A percentile compares a stretch with the other conserved stretches of the same genome.
phyloP scores from a whole-genome alignment of 176 grass and related monocot genomes.

The Coix lacrymajobi region DNA sequence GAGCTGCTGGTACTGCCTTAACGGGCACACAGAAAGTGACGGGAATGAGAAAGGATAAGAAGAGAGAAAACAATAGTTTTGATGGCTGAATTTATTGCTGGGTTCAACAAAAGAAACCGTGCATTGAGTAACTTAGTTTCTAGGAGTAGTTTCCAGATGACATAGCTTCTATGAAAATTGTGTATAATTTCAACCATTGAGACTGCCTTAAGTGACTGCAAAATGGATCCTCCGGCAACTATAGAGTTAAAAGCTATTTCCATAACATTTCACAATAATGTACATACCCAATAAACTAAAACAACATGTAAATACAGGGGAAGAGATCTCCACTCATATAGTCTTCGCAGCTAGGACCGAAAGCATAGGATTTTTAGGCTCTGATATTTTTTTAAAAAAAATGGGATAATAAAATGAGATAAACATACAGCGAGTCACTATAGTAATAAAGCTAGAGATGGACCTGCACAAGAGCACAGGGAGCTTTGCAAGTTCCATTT shows the following conservation, averaged over 20 bases:
- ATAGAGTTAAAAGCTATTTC: neutral
- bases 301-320: slow-evolving; percentile 77
- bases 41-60: no score
- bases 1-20: no score
- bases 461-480: slow-evolving; percentile 76
- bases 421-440: neutral
- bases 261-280: neutral
- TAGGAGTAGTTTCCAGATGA: no score
- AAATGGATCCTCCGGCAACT: slow-evolving; percentile 3
- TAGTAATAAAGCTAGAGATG: neutral
- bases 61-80: no score
- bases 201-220: no score
- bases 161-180: no score
- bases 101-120: no score
- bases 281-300: slow-evolving; percentile 80
- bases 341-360: slow-evolving; percentile 65
- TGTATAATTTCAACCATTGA: no score
- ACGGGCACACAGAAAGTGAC: no score
- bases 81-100: no score
- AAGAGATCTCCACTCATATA: slow-evolving; percentile 81
- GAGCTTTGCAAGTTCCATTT: no score
- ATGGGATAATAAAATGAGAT: neutral
- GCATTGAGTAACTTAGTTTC: no score
- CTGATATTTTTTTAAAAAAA: slow-evolving; percentile 40
- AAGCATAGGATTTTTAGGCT: slow-evolving; percentile 39